Evolutionary conservation across 176 grass and related monocot genomes (phyloP), one percentile per base, ranked within the genome.

Genomic region (Themeda triandra): DNA sequence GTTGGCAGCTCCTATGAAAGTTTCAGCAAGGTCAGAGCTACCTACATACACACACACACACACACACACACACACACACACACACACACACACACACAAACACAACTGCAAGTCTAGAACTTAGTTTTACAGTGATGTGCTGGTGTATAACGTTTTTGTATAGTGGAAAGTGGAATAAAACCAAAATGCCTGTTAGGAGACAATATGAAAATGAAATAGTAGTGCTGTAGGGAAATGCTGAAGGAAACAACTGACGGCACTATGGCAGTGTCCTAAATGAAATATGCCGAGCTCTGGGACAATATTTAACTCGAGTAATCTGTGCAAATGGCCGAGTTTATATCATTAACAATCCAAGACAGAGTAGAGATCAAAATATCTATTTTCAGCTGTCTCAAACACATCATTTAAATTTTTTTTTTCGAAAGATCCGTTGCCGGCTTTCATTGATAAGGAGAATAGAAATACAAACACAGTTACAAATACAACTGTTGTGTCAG

Each of bases 1-100:
- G 89, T 80, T 95, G 93, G 68, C 93, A 95, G 72, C 35, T 92
- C 85, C 91, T 98, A 80, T 76, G 65, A 54, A 73, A 90, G 54
- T 77, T 90, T 89, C 8, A 73, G 60, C 33, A 84, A 83, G 40
- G 29, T 86, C 69, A 80, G 80, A 87, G 66, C 17, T 15, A 78
- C 48, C 23, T 44, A 70, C n/a, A n/a, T n/a, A n/a, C n/a, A n/a
- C n/a, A n/a, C n/a, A n/a, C n/a, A n/a, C 37, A 5, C 0, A 6
- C 0, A 39, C n/a, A n/a, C n/a, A n/a, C n/a, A n/a, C n/a, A n/a
- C n/a, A n/a, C n/a, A n/a, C n/a, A n/a, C n/a, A n/a, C n/a, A n/a
- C n/a, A n/a, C n/a, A n/a, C n/a, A n/a, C n/a, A n/a, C n/a, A n/a
- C n/a, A n/a, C n/a, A n/a, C n/a, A n/a, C n/a, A n/a, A n/a, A n/a